Conservation (phyloP, 2,329 filamentous ascomycete species). For the Sporothrix globosa region DNA sequence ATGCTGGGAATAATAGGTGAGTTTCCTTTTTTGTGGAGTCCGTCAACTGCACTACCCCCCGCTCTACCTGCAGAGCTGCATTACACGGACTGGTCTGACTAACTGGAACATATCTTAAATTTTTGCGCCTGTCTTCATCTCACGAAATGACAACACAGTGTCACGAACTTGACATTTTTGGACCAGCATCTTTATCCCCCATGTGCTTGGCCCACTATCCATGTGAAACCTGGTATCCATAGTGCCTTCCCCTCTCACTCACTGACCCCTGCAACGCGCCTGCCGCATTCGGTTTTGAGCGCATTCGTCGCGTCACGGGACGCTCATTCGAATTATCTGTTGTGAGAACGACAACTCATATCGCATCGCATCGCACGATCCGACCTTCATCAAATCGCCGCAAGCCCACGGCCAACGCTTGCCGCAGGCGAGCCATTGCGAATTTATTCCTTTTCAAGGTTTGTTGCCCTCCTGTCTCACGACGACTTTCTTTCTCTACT, state of each 20-base stretch:
- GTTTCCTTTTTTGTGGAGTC: conserved; percentile 18
- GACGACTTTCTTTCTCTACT: not conserved
- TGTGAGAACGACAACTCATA: conserved; percentile 8
- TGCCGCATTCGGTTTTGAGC: conserved; percentile 20
- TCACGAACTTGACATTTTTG: conserved; percentile 16
- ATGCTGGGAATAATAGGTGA: not conserved
- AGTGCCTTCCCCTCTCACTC: conserved; percentile 4
- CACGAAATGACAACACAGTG: not conserved
- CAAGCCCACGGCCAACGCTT: not conserved
- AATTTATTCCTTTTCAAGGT: not conserved
- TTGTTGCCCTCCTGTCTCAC: not conserved
- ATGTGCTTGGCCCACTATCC: not conserved
- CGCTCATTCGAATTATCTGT: not conserved
- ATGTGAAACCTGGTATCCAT: not conserved
- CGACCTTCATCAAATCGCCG: not conserved
- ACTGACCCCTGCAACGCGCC: conserved; percentile 7
- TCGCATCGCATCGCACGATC: not conserved
- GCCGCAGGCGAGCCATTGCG: not conserved
- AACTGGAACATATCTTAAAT: not conserved
- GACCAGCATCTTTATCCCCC: conserved; percentile 2
- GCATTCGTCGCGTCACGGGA: conserved; percentile 24
- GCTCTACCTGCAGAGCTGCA: not conserved
- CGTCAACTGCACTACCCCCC: not conserved
- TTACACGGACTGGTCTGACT: not conserved
- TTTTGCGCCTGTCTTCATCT: not conserved